A percentile compares a stretch with the other conserved stretches of the same genome.
These are phyloP conservation scores for Trapa incisa DNA, from an alignment of 345 rosid genomes.

Conservation along the genomic window DNA sequence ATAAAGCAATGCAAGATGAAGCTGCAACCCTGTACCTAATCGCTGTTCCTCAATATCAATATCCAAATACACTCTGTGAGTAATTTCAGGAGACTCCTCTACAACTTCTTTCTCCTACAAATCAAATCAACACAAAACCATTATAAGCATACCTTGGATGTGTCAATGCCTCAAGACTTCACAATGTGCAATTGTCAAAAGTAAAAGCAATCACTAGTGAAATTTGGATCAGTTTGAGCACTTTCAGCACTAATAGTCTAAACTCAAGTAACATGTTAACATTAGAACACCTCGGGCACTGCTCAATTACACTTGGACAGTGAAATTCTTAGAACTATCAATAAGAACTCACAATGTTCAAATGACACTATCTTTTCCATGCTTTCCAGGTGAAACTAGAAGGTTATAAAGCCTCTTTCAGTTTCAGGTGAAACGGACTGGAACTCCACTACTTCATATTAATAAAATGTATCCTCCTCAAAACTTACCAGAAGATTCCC, in stretches of 20 bases:
- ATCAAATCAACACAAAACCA: not conserved
- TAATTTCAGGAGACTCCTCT: conserved; percentile 47
- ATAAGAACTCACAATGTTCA: no score
- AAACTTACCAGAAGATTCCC: not conserved
- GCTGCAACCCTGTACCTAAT: conserved; percentile 34
- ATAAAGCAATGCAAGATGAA: conserved; percentile 5
- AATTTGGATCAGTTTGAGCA: not conserved
- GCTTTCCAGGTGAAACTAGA: not conserved
- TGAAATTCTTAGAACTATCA: no score
- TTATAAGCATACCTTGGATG: not conserved
- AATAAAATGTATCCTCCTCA: not conserved
- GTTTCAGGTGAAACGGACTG: not conserved
- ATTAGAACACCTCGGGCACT: no score
- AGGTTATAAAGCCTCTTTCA: not conserved
- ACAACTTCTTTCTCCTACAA: conserved; percentile 1
- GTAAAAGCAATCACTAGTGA: not conserved
- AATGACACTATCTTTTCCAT: not conserved
- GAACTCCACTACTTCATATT: not conserved
- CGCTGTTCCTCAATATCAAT: conserved; percentile 86
- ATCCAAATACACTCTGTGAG: conserved; percentile 87
- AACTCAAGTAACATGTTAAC: no score
- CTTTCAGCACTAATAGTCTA: no score
- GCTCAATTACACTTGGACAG: no score
- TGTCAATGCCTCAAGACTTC: not conserved
- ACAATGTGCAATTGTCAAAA: no score